Evolutionary conservation across 2,329 filamentous ascomycete genomes (phyloP).

Genomic region (Penicillium psychrosexuale): DNA sequence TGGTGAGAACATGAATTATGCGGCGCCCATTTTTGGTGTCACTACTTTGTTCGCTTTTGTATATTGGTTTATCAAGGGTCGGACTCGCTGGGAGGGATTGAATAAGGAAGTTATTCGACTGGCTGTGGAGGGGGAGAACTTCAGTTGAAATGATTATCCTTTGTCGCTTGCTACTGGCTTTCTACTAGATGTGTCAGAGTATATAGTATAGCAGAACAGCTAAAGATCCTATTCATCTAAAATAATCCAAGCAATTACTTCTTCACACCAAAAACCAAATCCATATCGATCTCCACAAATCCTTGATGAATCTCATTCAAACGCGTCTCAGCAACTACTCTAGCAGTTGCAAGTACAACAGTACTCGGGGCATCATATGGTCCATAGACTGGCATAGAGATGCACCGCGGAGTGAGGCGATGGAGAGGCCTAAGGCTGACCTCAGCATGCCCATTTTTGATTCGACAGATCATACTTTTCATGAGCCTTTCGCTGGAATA

Average conservation of each 20-base stretch:
- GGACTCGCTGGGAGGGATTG: slow-evolving; percentile 7
- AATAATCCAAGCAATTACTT: background rate
- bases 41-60: slow-evolving; percentile 6
- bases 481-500: background rate
- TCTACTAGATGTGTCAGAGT: background rate
- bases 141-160: slow-evolving; percentile 4
- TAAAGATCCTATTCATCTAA: too few species aligned
- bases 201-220: background rate
- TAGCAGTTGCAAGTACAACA: background rate
- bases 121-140: slow-evolving; percentile 8
- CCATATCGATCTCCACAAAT: background rate
- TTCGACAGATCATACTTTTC: background rate
- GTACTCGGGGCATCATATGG: background rate
- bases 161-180: background rate
- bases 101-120: slow-evolving; percentile 12
- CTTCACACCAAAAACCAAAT: background rate
- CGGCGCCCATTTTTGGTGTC: slow-evolving; percentile 32
- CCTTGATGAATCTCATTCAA: background rate
- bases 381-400: slow-evolving; percentile 4
- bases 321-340: background rate
- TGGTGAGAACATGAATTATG: slow-evolving; percentile 41
- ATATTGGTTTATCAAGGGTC: slow-evolving; percentile 14
- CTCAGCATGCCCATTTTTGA: background rate
- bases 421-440: background rate
- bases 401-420: background rate